A percentile compares a stretch with the other conserved stretches of the same genome.
phyloP scores from a whole-genome alignment of 176 grass and related monocot species.

The Panicum miliaceum region DNA sequence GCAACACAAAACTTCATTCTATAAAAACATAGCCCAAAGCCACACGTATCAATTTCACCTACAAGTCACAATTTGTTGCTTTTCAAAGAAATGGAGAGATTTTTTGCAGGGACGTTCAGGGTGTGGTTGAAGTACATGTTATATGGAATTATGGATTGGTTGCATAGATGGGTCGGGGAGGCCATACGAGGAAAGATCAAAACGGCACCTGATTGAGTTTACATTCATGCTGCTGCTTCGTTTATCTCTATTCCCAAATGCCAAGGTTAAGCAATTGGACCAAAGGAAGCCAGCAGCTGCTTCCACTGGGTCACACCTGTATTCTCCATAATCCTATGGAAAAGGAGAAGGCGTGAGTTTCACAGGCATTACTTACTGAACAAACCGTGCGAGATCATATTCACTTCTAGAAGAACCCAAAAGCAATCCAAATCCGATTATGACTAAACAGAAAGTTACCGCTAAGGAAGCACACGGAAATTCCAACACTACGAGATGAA shows the following conservation, averaged over 20 bases:
- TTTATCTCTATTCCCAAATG: conserved; percentile 61
- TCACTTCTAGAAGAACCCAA: conserved; percentile 2
- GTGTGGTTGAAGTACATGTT: not conserved
- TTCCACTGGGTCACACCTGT: conserved; percentile 56
- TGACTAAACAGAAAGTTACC: not conserved
- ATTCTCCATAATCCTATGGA: conserved; percentile 72
- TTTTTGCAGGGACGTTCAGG: not conserved
- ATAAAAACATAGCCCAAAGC: not conserved
- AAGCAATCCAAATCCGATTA: not conserved
- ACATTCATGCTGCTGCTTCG: conserved; percentile 39
- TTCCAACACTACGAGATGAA: not conserved
- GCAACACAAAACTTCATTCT: not conserved
- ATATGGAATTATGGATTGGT: not conserved
- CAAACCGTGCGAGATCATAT: not conserved
- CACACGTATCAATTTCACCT: not conserved
- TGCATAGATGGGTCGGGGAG: not conserved
- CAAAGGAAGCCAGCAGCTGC: conserved; percentile 49
- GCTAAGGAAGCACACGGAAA: not conserved
- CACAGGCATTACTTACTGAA: conserved; percentile 30
- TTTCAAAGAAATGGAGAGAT: not conserved
- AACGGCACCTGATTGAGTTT: conserved; percentile 56
- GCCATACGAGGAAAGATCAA: conserved; percentile 43
- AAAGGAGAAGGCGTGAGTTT: conserved; percentile 62
- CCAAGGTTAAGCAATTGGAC: conserved; percentile 46
- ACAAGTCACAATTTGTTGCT: not conserved